Evolutionary conservation across 768 basidiomycete species (phyloP).

Genomic region (Mycena sanguinolenta): DNA sequence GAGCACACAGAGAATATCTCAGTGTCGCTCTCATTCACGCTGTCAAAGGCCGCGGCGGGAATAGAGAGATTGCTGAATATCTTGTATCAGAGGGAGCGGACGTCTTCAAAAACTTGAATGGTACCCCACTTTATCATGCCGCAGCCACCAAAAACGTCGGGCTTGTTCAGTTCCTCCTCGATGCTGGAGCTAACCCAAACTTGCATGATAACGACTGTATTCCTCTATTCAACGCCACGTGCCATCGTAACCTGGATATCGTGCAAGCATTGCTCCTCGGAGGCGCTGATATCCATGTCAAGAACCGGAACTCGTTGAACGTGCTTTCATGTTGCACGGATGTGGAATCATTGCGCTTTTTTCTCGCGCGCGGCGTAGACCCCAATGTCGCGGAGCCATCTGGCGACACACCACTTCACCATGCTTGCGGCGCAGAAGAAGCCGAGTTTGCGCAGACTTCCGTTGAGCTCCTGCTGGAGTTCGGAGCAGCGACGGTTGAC

Average conservation of each 20-base stretch:
- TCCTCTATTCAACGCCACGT: background rate
- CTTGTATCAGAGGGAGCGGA: background rate
- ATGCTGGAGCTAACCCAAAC: background rate
- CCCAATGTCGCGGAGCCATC: background rate
- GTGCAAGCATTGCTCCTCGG: background rate
- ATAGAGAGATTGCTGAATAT: background rate
- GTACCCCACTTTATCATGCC: background rate
- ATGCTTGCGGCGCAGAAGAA: background rate
- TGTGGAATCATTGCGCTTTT: background rate
- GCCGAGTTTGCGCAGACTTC: background rate
- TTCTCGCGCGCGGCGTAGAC: background rate
- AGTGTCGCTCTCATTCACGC: background rate
- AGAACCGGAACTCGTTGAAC: too few relatives aligned
- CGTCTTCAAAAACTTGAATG: background rate
- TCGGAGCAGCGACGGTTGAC: background rate
- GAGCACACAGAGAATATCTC: background rate
- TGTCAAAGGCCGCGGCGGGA: background rate
- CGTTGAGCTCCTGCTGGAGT: constrained; percentile 5
- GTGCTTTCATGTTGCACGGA: background rate
- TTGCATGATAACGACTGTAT: too few relatives aligned
- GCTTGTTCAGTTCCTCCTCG: background rate
- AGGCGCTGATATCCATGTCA: background rate
- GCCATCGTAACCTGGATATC: background rate
- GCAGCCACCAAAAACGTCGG: background rate
- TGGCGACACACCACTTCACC: background rate